A percentile compares a stretch with the other conserved stretches of the same genome.
Conservation (phyloP, 1,139 yeast species). For the Kodamaea derodonti region DNA sequence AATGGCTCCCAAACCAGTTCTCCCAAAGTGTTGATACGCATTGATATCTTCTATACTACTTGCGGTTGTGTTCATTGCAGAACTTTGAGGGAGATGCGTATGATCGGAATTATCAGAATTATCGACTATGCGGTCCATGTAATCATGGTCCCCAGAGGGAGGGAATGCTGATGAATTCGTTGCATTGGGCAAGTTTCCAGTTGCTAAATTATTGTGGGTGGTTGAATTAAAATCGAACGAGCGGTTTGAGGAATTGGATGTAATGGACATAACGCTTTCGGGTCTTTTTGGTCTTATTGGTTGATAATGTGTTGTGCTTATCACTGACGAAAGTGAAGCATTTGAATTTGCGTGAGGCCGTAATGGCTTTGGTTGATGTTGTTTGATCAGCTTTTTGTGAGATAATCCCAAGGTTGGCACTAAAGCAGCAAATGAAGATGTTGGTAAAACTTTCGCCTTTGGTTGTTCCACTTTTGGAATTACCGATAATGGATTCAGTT, state of each 20-base stretch:
- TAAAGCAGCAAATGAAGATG: background rate
- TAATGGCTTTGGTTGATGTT: conserved; percentile 21
- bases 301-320: conserved; percentile 17
- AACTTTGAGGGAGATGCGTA: conserved; percentile 1
- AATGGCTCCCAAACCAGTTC: conserved; percentile 13
- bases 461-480: conserved; percentile 13
- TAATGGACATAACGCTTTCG: conserved; percentile 39
- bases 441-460: background rate
- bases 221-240: conserved; percentile 10
- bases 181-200: conserved; percentile 22
- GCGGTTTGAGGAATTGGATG: conserved; percentile 35
- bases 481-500: conserved; percentile 35
- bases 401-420: background rate
- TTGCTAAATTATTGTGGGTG: conserved; percentile 15
- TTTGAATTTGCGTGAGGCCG: conserved; percentile 13
- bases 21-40: conserved; percentile 13
- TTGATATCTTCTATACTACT: conserved; percentile 8
- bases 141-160: conserved; percentile 13
- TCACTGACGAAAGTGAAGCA: conserved; percentile 16
- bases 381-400: conserved; percentile 4
- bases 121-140: conserved; percentile 1
- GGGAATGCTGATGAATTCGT: conserved; percentile 30
- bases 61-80: conserved; percentile 5
- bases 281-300: conserved; percentile 37
- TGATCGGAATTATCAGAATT: background rate